phyloP scores from a whole-genome alignment of 331 rosid genomes.

The Malus hybrid region DNA sequence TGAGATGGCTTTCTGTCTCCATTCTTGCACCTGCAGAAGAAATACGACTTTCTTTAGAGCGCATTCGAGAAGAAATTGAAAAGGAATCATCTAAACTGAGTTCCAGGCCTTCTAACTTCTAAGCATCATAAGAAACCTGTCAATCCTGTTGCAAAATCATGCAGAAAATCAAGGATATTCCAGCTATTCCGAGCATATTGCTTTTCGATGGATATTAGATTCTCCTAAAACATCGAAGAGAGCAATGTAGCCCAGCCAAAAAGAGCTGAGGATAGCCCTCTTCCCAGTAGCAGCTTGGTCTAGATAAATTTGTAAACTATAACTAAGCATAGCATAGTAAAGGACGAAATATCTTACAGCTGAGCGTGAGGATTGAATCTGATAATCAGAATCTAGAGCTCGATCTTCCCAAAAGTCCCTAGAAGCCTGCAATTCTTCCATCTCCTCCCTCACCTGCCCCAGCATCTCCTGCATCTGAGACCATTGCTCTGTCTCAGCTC shows the following conservation, averaged over 20 bases:
- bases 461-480: conserved; percentile 96
- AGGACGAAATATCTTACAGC: conserved; percentile 37
- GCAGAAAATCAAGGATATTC: not conserved
- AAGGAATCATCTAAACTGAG: not conserved
- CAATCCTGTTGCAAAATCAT: not conserved
- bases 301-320: too few species aligned
- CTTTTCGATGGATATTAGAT: not conserved
- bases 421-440: conserved; percentile 84
- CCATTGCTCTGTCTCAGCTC: conserved; percentile 92
- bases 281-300: not conserved
- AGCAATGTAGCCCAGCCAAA: not conserved
- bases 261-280: not conserved
- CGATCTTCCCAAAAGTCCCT: conserved; percentile 84
- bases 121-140: not conserved
- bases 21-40: conserved; percentile 62
- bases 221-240: not conserved
- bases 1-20: conserved; percentile 66
- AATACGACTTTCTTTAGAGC: not conserved
- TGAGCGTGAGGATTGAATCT: conserved; percentile 45
- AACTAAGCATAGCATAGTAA: not conserved
- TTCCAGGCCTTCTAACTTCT: not conserved
- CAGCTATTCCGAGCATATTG: not conserved
- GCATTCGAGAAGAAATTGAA: not conserved
- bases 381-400: conserved; percentile 48
- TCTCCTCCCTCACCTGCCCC: conserved; percentile 78